phyloP scores from a whole-genome alignment of 345 rosid genomes.

The Microthlaspi erraticum region DNA sequence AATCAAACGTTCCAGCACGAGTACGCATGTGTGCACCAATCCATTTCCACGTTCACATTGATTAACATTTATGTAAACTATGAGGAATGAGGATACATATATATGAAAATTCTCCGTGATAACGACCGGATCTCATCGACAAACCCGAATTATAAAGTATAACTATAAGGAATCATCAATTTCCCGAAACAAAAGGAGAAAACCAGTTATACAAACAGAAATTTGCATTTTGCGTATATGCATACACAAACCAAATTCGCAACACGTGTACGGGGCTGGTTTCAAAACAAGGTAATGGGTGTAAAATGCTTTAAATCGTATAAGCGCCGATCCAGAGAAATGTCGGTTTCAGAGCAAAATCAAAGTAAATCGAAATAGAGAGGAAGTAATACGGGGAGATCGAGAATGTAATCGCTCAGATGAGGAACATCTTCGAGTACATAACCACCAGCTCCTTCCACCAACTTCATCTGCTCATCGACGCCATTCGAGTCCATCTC shows the following conservation, averaged over 20 bases:
- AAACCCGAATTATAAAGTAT: not conserved
- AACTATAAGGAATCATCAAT: constrained; percentile 14
- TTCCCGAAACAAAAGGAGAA: not conserved
- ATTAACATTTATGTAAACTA: not conserved
- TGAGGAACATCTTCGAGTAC: constrained; percentile 88
- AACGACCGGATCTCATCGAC: constrained; percentile 29
- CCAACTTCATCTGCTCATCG: constrained; percentile 45
- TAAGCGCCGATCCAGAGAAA: constrained; percentile 13
- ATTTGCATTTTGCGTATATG: not conserved
- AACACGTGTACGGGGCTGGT: constrained; percentile 37
- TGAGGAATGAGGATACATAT: not conserved
- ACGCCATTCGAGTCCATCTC: constrained; percentile 41
- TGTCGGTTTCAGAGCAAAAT: not conserved
- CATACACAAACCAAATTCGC: constrained; percentile 4
- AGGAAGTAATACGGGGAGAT: constrained; percentile 59
- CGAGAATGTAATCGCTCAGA: constrained; percentile 65
- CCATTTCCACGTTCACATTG: not conserved
- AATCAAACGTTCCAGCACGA: constrained; percentile 8
- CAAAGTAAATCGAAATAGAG: not conserved
- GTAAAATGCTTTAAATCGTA: not conserved
- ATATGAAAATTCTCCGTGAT: constrained; percentile 19
- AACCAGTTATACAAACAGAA: not conserved
- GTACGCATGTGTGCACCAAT: not conserved
- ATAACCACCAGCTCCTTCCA: constrained; percentile 62
- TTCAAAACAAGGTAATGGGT: constrained; percentile 2